These are phyloP conservation scores for Agaricus sinodeliciosus DNA, from an alignment of 768 basidiomycete genomes.

Conservation along the genomic window DNA sequence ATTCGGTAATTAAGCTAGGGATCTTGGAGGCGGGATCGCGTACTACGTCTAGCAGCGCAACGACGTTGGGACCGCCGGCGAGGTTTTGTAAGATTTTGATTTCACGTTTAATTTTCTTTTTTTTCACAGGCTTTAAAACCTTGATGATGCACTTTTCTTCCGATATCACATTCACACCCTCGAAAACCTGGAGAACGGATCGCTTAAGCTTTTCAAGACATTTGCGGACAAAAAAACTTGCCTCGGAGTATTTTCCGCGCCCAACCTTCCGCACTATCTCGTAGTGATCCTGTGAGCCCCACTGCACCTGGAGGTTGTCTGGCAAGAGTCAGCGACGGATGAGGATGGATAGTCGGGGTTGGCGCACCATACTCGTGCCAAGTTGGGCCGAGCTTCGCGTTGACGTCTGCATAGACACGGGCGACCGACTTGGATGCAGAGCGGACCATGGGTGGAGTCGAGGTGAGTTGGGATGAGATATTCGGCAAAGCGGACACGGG, in stretches of 20 bases:
- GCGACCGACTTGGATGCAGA: constrained; percentile 72
- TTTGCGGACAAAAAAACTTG: constrained; percentile 23
- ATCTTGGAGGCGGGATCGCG: constrained; percentile 95
- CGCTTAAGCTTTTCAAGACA: constrained; percentile 8
- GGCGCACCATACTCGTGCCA: constrained; percentile 93
- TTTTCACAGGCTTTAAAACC: constrained; percentile 97
- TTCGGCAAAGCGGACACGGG: constrained; percentile 7
- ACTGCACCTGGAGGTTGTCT: constrained; percentile 97
- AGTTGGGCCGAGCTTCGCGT: constrained; percentile 76
- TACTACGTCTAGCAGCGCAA: constrained; percentile 90
- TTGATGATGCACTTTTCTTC: constrained; percentile 98
- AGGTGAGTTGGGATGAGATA: constrained; percentile 9
- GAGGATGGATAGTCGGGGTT: constrained; percentile 11
- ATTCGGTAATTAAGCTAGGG: constrained; percentile 94
- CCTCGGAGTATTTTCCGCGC: constrained; percentile 93
- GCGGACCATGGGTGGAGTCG: constrained; percentile 50
- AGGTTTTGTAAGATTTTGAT: constrained; percentile 98
- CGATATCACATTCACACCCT: constrained; percentile 85
- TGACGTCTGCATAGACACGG: constrained; percentile 85
- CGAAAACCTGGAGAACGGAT: constrained; percentile 61
- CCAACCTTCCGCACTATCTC: constrained; percentile 97
- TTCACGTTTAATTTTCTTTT: constrained; percentile 99
- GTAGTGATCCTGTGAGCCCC: constrained; percentile 96
- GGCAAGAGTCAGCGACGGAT: constrained; percentile 19
- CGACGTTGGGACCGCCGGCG: constrained; percentile 92